These are phyloP conservation scores for Dittrichia graveolens DNA, from an alignment of 129 eudicot genomes.

Conservation along the genomic window DNA sequence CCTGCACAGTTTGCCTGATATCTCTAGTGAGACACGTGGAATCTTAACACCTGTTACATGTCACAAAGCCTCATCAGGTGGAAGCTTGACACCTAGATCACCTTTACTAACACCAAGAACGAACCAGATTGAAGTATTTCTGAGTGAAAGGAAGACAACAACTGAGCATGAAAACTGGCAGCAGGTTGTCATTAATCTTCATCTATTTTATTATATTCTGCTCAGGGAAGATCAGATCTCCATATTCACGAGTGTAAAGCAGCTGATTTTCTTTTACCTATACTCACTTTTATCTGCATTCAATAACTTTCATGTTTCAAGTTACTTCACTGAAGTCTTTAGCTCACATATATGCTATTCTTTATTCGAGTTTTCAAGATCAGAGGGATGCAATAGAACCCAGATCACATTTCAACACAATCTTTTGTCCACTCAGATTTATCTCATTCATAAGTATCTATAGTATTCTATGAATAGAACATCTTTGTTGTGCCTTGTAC, in stretches of 20 bases:
- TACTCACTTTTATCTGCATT: too few relatives aligned
- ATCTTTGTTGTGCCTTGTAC: too few relatives aligned
- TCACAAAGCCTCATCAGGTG: constrained; percentile 58
- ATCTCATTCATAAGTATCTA: too few relatives aligned
- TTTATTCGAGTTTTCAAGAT: too few relatives aligned
- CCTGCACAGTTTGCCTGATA: constrained; percentile 42
- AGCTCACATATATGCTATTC: too few relatives aligned
- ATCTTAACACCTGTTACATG: constrained; percentile 45
- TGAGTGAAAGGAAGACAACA: constrained; percentile 62
- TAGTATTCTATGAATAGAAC: too few relatives aligned
- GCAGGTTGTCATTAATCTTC: constrained; percentile 49
- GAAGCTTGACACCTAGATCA: constrained; percentile 91
- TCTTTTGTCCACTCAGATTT: too few relatives aligned
- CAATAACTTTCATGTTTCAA: too few relatives aligned
- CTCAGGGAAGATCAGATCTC: not conserved
- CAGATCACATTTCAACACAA: too few relatives aligned
- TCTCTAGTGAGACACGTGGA: constrained; percentile 50
- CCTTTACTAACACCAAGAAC: constrained; percentile 84
- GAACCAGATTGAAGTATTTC: constrained; percentile 69
- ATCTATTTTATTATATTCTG: constrained; percentile 13
- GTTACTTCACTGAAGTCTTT: too few relatives aligned
- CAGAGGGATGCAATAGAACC: too few relatives aligned
- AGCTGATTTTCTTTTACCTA: too few relatives aligned
- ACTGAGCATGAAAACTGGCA: constrained; percentile 74
- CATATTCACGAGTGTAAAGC: not conserved